These are phyloP conservation scores for Termitomyces sp. DNA, from an alignment of 768 basidiomycete species.

Conservation along the genomic window DNA sequence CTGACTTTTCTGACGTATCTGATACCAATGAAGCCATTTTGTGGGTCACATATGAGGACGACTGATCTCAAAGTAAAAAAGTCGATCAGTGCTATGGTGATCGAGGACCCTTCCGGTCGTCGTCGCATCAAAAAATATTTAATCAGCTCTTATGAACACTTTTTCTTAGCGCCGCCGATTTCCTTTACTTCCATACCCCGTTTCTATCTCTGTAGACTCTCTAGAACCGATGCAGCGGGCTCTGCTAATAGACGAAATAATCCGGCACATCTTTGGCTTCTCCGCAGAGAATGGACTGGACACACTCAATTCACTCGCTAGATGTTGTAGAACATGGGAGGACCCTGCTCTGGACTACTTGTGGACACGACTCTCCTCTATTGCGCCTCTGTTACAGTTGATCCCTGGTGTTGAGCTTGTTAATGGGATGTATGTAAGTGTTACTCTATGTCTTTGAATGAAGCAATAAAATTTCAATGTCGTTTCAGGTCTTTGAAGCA, in stretches of 20 bases:
- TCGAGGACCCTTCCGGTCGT: constrained; percentile 12
- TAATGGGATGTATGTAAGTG: constrained; percentile 29
- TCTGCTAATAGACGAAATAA: constrained; percentile 44
- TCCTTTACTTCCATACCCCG: neutral
- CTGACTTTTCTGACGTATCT: neutral
- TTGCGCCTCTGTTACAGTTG: constrained; percentile 34
- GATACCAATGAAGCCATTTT: neutral
- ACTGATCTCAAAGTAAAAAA: neutral
- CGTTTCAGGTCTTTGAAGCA: neutral
- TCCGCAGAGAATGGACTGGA: constrained; percentile 20
- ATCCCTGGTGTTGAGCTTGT: constrained; percentile 22
- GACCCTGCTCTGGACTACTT: constrained; percentile 41
- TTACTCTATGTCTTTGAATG: neutral
- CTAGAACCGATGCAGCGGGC: constrained; percentile 32
- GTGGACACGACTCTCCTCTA: constrained; percentile 36
- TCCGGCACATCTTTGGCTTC: constrained; percentile 34
- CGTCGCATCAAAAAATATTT: constrained; percentile 7
- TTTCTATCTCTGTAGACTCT: neutral
- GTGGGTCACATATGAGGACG: neutral
- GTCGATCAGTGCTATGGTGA: neutral
- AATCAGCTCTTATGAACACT: neutral
- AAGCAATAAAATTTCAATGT: neutral
- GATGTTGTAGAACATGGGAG: constrained; percentile 40
- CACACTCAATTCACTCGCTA: constrained; percentile 30
- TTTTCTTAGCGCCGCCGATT: neutral